These are phyloP conservation scores for Hylodesmum podocarpum DNA, from an alignment of 306 rosid species.

Conservation along the genomic window DNA sequence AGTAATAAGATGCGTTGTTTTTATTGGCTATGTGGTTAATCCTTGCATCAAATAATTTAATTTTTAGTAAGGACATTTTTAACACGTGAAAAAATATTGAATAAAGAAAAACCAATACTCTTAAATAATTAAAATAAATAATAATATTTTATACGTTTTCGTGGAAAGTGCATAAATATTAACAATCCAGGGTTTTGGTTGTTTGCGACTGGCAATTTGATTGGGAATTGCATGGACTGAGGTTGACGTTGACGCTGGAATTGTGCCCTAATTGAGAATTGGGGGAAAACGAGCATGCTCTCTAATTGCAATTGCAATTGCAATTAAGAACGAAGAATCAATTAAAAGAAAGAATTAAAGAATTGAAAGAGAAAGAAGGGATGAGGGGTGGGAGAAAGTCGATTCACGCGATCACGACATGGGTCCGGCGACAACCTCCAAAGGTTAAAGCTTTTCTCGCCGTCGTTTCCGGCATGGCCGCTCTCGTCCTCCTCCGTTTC, in stretches of 20 bases:
- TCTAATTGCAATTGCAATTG: not conserved
- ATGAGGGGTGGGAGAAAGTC: conserved; percentile 61
- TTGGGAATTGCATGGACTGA: not conserved
- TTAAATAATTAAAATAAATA: no score
- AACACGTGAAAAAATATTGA: no score
- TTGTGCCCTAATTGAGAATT: conserved; percentile 8
- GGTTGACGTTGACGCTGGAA: not conserved
- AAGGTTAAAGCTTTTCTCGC: conserved; percentile 88
- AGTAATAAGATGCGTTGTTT: no score
- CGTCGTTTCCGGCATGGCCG: conserved; percentile 80
- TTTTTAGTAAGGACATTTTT: no score
- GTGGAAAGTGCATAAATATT: not conserved
- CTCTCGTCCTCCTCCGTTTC: conserved; percentile 74
- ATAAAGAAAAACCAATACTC: no score
- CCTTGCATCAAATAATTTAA: no score
- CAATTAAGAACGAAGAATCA: not conserved
- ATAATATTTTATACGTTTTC: not conserved
- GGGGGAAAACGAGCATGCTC: not conserved
- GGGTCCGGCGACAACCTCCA: conserved; percentile 87
- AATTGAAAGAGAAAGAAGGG: not conserved
- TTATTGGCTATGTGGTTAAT: no score
- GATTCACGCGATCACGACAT: conserved; percentile 62
- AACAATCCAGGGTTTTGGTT: not conserved
- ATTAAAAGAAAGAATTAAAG: not conserved
- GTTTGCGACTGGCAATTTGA: not conserved